Percentiles rank a stretch among this genome's conserved stretches.
Evolutionary conservation across 1,284 basidiomycete species (phyloP).

Genomic region (Crocinoboletus sp.): DNA sequence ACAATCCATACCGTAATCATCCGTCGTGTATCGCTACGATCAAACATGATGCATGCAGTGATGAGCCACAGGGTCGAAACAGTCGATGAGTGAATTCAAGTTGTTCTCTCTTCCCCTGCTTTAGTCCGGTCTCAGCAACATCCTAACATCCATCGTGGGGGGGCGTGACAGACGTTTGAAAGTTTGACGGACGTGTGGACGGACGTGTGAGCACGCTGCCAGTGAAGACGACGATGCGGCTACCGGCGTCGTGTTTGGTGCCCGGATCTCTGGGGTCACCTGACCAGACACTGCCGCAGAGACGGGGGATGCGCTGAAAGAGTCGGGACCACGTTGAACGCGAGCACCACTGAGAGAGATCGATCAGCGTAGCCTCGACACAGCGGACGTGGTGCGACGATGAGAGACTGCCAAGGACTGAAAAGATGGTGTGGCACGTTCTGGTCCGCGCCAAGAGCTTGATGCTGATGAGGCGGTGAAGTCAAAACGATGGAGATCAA

Average conservation of each 20-base stretch:
- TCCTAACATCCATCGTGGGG: neutral
- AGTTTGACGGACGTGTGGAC: neutral
- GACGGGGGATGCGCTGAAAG: neutral
- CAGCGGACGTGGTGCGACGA: neutral
- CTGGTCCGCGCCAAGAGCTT: neutral
- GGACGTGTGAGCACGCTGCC: neutral
- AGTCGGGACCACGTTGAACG: too few relatives aligned
- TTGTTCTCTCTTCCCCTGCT: neutral
- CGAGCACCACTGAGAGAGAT: neutral
- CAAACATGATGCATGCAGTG: conserved; percentile 12
- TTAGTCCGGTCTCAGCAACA: neutral
- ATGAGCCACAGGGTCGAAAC: conserved; percentile 2
- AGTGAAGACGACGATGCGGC: too few relatives aligned
- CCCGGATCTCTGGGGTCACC: neutral
- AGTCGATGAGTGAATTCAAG: neutral
- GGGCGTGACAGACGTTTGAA: conserved; percentile 2
- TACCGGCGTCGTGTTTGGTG: neutral
- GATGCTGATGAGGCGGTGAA: neutral
- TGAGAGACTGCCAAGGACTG: neutral
- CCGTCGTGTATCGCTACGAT: conserved; percentile 8
- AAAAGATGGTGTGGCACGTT: too few relatives aligned
- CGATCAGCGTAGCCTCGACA: conserved; percentile 7
- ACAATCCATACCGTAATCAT: conserved; percentile 6
- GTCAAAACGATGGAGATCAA: too few relatives aligned
- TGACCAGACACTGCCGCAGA: neutral